Percentiles rank a stretch among this genome's conserved stretches.
These are phyloP conservation scores for Hypocrella siamensis DNA, from an alignment of 2,329 filamentous ascomycete species.

Conservation along the genomic window DNA sequence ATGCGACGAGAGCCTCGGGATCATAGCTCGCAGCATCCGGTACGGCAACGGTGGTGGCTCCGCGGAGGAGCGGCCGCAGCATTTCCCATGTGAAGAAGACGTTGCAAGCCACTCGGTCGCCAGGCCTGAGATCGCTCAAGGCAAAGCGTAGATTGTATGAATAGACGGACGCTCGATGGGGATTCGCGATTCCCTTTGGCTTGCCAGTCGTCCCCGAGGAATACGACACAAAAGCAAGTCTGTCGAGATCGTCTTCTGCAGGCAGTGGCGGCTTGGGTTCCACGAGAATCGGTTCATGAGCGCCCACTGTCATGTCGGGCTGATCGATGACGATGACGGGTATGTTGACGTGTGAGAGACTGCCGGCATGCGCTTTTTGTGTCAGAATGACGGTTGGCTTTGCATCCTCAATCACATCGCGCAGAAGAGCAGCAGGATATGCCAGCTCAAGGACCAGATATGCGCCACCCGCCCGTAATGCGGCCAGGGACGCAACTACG, in stretches of 20 bases:
- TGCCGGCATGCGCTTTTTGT: slow-evolving; percentile 44
- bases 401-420: slow-evolving; percentile 65
- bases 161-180: slow-evolving; percentile 55
- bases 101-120: slow-evolving; percentile 73
- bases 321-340: slow-evolving; percentile 51
- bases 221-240: slow-evolving; percentile 67
- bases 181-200: slow-evolving; percentile 72
- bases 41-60: slow-evolving; percentile 60
- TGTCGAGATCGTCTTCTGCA: slow-evolving; percentile 52
- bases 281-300: slow-evolving; percentile 8
- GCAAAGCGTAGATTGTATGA: slow-evolving; percentile 61
- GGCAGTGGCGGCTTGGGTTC: slow-evolving; percentile 36
- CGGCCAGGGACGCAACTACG: slow-evolving; percentile 62
- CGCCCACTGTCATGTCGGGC: slow-evolving; percentile 14
- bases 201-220: slow-evolving; percentile 64
- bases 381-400: slow-evolving; percentile 57
- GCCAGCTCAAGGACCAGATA: slow-evolving; percentile 70
- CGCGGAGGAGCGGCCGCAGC: slow-evolving; percentile 57
- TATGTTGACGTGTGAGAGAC: slow-evolving; percentile 42
- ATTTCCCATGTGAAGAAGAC: slow-evolving; percentile 85
- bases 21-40: slow-evolving; percentile 68
- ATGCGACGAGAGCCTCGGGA: slow-evolving; percentile 54
- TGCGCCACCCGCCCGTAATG: slow-evolving; percentile 63
- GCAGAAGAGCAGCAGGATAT: slow-evolving; percentile 57
- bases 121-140: slow-evolving; percentile 51